phyloP scores from a whole-genome alignment of 2,329 filamentous ascomycete genomes.

The Epichloe sp. region DNA sequence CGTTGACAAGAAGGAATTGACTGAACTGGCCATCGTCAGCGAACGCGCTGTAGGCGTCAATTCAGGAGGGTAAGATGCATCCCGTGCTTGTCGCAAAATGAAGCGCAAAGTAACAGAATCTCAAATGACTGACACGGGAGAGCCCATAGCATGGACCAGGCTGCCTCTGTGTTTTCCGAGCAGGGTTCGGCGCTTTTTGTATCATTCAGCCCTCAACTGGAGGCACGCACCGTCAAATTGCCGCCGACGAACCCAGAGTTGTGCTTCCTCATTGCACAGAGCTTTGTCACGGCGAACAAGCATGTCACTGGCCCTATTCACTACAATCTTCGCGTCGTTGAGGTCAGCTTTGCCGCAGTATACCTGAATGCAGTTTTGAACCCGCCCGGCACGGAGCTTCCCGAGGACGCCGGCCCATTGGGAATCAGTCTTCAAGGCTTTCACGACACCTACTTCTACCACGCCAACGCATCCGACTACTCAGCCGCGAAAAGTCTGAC shows the following conservation, averaged over 20 bases:
- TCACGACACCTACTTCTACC: slow-evolving; percentile 66
- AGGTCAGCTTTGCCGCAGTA: slow-evolving; percentile 78
- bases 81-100: not conserved
- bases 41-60: slow-evolving; percentile 93
- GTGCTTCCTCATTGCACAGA: slow-evolving; percentile 87
- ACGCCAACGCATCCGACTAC: slow-evolving; percentile 24
- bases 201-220: slow-evolving; percentile 69
- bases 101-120: not conserved
- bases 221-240: slow-evolving; percentile 66
- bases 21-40: slow-evolving; percentile 86
- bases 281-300: slow-evolving; percentile 88
- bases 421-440: slow-evolving; percentile 76
- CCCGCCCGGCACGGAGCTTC: slow-evolving; percentile 46
- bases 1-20: slow-evolving; percentile 83
- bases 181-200: slow-evolving; percentile 81
- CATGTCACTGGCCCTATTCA: slow-evolving; percentile 84
- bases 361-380: slow-evolving; percentile 47
- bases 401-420: slow-evolving; percentile 68
- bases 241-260: slow-evolving; percentile 71
- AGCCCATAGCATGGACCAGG: slow-evolving; percentile 74
- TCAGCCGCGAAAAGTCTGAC: slow-evolving; percentile 29
- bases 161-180: slow-evolving; percentile 85
- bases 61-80: slow-evolving; percentile 61
- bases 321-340: slow-evolving; percentile 94
- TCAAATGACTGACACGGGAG: not conserved